A percentile compares a stretch with the other conserved stretches of the same genome.
Evolutionary conservation across 768 basidiomycete genomes (phyloP).

Genomic region (Macrolepiota albuminosa): DNA sequence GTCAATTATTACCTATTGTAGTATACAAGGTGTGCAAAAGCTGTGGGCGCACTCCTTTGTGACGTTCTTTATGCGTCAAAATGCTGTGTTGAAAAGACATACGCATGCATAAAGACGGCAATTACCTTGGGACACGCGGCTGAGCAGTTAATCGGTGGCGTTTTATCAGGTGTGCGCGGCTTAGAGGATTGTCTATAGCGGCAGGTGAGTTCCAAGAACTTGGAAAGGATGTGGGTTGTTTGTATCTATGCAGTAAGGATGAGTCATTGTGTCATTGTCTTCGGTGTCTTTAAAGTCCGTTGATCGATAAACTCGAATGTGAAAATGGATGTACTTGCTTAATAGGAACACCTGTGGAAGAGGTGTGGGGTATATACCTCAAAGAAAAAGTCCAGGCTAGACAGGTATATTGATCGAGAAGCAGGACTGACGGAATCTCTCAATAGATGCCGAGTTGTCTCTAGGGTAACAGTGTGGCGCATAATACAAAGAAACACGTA

Average conservation of each 20-base stretch:
- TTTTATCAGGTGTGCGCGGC: neutral
- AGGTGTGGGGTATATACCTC: too few relatives aligned
- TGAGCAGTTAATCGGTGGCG: neutral
- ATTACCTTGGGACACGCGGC: neutral
- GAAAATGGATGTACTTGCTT: too few relatives aligned
- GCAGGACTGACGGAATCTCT: neutral
- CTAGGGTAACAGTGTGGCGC: constrained; percentile 6
- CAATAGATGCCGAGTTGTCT: neutral
- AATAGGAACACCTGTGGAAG: too few relatives aligned
- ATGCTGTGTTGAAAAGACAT: neutral
- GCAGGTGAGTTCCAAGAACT: neutral
- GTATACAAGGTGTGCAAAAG: neutral
- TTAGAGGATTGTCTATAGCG: neutral
- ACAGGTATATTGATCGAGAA: too few relatives aligned
- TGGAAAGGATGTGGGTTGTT: neutral
- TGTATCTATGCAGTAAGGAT: neutral
- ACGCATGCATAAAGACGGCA: neutral
- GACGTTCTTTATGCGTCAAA: neutral
- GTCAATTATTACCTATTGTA: neutral
- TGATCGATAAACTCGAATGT: too few relatives aligned
- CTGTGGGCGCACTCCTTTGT: neutral
- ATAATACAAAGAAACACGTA: neutral
- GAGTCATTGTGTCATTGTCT: neutral
- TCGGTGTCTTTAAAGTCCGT: neutral
- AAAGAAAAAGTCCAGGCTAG: neutral